phyloP scores from a whole-genome alignment of 345 rosid genomes.

The Noccaea bulbosa region DNA sequence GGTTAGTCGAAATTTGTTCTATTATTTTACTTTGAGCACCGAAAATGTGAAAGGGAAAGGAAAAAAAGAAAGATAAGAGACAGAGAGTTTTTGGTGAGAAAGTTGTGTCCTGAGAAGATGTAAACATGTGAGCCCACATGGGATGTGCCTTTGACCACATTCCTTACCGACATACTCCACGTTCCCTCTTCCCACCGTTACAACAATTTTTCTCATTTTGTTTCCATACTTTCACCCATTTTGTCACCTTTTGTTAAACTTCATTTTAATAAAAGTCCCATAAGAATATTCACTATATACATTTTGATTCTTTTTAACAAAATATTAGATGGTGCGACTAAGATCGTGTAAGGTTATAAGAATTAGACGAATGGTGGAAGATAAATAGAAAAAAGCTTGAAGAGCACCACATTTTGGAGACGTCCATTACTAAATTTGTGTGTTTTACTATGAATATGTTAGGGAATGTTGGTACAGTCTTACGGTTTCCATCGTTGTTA shows the following conservation, averaged over 20 bases:
- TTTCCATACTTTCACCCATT: background rate
- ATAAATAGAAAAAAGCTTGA: background rate
- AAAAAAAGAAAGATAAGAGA: background rate
- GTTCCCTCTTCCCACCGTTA: conserved; percentile 36
- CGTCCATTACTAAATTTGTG: background rate
- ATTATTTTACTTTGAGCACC: conserved; percentile 13
- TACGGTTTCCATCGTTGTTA: background rate
- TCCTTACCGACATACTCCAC: conserved; percentile 44
- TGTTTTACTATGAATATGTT: background rate
- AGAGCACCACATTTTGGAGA: background rate
- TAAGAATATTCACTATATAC: background rate
- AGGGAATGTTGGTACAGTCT: background rate
- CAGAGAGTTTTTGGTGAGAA: conserved; percentile 17
- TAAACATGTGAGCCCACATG: conserved; percentile 50
- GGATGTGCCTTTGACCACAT: conserved; percentile 44
- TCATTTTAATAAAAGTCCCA: no score
- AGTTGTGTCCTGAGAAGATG: conserved; percentile 35
- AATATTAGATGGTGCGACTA: background rate
- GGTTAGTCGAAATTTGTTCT: background rate
- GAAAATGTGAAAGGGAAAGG: conserved; percentile 31
- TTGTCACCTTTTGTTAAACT: background rate
- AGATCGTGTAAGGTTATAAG: background rate
- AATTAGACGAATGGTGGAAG: background rate
- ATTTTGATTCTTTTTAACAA: background rate
- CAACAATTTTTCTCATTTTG: background rate